Percentiles rank a stretch among this genome's conserved stretches.
phyloP scores from a whole-genome alignment of 768 basidiomycete genomes.

The Kwoniella bestiolae region DNA sequence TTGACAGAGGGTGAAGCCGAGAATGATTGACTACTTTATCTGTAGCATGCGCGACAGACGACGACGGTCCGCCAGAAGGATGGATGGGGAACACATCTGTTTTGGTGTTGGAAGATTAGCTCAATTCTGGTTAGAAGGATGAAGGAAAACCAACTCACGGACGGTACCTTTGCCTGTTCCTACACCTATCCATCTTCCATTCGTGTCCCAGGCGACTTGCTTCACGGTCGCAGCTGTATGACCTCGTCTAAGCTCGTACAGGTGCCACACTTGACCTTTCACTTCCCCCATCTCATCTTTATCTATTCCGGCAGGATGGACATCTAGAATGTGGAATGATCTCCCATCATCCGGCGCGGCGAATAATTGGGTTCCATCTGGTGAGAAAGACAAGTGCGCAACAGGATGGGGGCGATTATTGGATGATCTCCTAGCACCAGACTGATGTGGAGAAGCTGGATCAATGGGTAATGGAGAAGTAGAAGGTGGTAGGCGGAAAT shows the following conservation, averaged over 20 bases:
- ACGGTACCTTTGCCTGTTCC: slow-evolving; percentile 62
- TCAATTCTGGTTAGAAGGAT: not conserved
- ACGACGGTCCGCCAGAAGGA: slow-evolving; percentile 73
- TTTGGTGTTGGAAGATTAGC: slow-evolving; percentile 22
- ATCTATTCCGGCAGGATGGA: slow-evolving; percentile 32
- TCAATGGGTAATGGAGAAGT: slow-evolving; percentile 10
- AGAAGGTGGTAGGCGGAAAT: slow-evolving; percentile 44
- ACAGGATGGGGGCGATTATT: slow-evolving; percentile 14
- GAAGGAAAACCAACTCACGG: slow-evolving; percentile 47
- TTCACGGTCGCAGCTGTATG: slow-evolving; percentile 71
- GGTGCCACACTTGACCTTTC: slow-evolving; percentile 59
- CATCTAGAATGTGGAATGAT: slow-evolving; percentile 41
- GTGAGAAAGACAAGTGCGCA: slow-evolving; percentile 36
- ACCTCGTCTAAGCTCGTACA: slow-evolving; percentile 75
- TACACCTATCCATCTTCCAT: slow-evolving; percentile 72
- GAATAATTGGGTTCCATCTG: slow-evolving; percentile 41
- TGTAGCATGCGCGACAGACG: slow-evolving; percentile 61
- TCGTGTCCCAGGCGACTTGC: slow-evolving; percentile 63
- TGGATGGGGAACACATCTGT: slow-evolving; percentile 76
- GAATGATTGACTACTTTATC: slow-evolving; percentile 64
- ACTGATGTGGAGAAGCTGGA: not conserved
- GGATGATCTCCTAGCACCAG: slow-evolving; percentile 4
- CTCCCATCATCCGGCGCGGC: slow-evolving; percentile 40
- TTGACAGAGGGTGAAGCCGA: slow-evolving; percentile 64
- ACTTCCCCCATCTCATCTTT: slow-evolving; percentile 2